Base-by-base conservation (phyloP, 805 yeast genomes). In the Dipodascus geniculatus region DNA sequence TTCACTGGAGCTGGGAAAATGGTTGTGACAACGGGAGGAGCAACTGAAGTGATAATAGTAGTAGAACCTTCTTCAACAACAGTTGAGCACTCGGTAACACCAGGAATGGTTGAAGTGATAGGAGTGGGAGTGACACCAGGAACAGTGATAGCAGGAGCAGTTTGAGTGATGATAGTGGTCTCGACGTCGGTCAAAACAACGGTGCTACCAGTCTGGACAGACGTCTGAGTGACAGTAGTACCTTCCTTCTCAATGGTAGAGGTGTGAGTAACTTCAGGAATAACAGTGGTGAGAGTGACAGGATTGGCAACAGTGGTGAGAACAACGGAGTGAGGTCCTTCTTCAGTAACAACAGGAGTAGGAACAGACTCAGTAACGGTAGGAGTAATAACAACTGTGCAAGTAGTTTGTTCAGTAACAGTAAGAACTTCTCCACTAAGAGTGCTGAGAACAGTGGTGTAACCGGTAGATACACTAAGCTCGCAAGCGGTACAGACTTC, bases 361-460 rank as follows among this genome's bases (percentile, higher is more conserved):
- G 44, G 44, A n/a, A 17, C 44, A n/a, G 17, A 3, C 4, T 4
- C 14, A 38, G 44, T 38, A n/a, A 14, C 20, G 14, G 44, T 38
- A 38, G 44, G 44, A 38, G 44, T 38, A 4, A 38, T 38, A n/a
- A 38, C 44, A 17, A 38, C 44, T n/a, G 44, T 38, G 20, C 44
- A n/a, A 38, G 20, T 17, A n/a, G 17, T 17, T 17, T 38, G 14
- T 17, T 38, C 20, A n/a, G 44, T 38, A 38, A 38, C 44, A 11
- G 44, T 38, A 17, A 38, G 4, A 4, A 38, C 14, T 17, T 38
- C 44, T n/a, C 44, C 44, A n/a, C 44, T 38, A 9, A 38, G 44
- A 9, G 44, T 38, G 19, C 44, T 38, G 4, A 11, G 14, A 38
- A 38, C 44, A n/a, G 44, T 38, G 8, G 20, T 17, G 14, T 38